Evolutionary conservation across 805 yeast species (phyloP).

Genomic region (Blastobotrys americana): DNA sequence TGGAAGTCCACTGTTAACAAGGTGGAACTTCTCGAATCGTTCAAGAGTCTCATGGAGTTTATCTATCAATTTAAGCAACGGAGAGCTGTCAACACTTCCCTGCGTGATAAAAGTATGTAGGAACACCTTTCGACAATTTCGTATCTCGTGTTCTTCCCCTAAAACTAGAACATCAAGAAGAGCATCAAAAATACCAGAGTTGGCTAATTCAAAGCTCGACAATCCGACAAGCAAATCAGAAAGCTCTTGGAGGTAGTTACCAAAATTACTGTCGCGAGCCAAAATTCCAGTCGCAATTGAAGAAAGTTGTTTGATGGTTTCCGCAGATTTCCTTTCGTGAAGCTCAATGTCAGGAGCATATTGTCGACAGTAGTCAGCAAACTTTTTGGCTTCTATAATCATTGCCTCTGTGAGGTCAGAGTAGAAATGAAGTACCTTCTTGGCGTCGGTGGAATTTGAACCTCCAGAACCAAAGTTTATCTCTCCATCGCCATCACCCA

Average conservation of each 20-base stretch:
- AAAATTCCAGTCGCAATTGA: constrained; percentile 18
- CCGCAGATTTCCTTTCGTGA: constrained; percentile 22
- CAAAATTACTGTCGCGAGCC: constrained; percentile 16
- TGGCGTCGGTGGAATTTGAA: background rate
- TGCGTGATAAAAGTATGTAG: constrained; percentile 27
- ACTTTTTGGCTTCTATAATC: constrained; percentile 6
- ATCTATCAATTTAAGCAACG: constrained; percentile 42
- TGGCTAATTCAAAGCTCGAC: constrained; percentile 69
- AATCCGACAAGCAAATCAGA: constrained; percentile 25
- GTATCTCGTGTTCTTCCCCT: constrained; percentile 24
- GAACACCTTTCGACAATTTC: constrained; percentile 39
- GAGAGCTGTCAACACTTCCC: constrained; percentile 24
- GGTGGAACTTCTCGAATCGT: constrained; percentile 65
- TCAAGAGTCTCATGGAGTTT: constrained; percentile 68
- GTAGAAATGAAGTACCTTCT: constrained; percentile 5
- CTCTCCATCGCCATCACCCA: constrained; percentile 22
- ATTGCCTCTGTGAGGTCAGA: constrained; percentile 10
- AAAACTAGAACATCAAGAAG: constrained; percentile 29
- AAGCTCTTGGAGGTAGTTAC: constrained; percentile 5
- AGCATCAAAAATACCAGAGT: constrained; percentile 54
- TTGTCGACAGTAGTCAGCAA: constrained; percentile 4
- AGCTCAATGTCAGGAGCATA: constrained; percentile 4
- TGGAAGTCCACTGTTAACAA: constrained; percentile 42
- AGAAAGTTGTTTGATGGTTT: constrained; percentile 22
- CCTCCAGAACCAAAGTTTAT: constrained; percentile 14